Percentiles rank a stretch among this genome's conserved stretches.
Conservation (phyloP, 2,329 filamentous ascomycete genomes). For the Fusarium palustre region DNA sequence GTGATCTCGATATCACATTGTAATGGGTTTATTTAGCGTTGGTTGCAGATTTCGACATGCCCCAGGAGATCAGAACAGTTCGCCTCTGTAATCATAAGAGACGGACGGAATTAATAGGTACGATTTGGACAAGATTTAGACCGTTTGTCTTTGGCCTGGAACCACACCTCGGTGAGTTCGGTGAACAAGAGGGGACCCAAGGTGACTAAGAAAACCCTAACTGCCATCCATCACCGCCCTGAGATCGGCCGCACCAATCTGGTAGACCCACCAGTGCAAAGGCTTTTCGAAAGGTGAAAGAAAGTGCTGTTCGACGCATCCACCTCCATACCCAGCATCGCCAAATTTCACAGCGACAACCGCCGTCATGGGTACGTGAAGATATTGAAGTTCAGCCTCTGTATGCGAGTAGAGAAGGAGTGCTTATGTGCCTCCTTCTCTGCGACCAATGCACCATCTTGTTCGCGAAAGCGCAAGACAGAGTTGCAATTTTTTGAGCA, state of each 20-base stretch:
- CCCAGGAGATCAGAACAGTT: background rate
- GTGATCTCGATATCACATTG: too few species aligned
- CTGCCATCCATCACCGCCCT: constrained; percentile 9
- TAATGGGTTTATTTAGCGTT: background rate
- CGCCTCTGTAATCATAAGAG: background rate
- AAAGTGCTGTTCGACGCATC: constrained; percentile 46
- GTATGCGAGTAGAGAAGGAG: constrained; percentile 63
- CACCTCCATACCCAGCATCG: constrained; percentile 50
- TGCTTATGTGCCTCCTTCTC: constrained; percentile 31
- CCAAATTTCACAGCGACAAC: constrained; percentile 56
- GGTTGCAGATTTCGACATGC: background rate
- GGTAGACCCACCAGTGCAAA: constrained; percentile 36
- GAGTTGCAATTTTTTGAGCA: constrained; percentile 64
- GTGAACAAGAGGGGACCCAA: background rate
- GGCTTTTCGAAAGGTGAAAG: constrained; percentile 46
- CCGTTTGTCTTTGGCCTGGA: background rate
- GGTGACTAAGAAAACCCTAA: constrained; percentile 5
- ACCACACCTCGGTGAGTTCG: background rate
- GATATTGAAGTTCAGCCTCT: constrained; percentile 54
- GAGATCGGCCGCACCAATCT: background rate
- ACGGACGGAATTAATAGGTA: background rate
- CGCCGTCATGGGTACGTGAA: constrained; percentile 73
- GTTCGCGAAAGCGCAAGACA: constrained; percentile 46
- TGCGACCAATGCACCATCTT: constrained; percentile 50
- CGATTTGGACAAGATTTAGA: too few species aligned